Evolutionary conservation across 2,329 filamentous ascomycete species (phyloP), one percentile per base, ranked within the genome.

Genomic region (Calonectria pseudoturangicola): DNA sequence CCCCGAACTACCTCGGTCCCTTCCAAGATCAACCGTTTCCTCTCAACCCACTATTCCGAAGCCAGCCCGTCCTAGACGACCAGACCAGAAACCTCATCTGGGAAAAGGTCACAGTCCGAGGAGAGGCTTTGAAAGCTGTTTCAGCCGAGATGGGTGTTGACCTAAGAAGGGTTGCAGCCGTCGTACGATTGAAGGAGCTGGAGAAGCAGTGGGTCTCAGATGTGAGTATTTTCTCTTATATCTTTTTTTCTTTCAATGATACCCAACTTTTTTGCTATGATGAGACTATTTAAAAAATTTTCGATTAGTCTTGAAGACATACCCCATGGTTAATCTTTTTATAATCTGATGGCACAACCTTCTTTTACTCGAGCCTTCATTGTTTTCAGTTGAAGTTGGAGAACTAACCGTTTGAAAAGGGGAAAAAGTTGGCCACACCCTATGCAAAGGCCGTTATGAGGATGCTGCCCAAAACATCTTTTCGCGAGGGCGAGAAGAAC

Each of bases 301-400:
- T 93, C 96, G 96, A 98, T 98, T 98, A 98, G 96, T 98, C 96
- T 98, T 97, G 89, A 98, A 98, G 96, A 98, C 96, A 92, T 85
- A 87, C 72, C 68, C 84, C 92, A 89, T 97, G 95, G 94, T 98
- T 96, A 96, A 89, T 90, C 73, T 77, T 66, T 83, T 80, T 78
- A 78, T 74, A 71, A 68, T 79, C 81, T 81, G 80, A 71, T 76
- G 63, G 33, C 71, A 73, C 71, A 58, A n/a, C 73, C 71, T 21
- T 21, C 66, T 56, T 65, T 25, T 47, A 16, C 47, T 60, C 15
- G 41, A 77, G 63, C 51, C 66, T 67, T 30, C 33, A 60, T 18
- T 47, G 8, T 36, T 58, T 58, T 25, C 43, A 41, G 8, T 27
- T 18, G 39, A 43, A 63, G 13, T 7, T 3, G 70, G 58, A 67